Percentiles rank a stretch among this genome's conserved stretches.
phyloP scores from a whole-genome alignment of 2,329 filamentous ascomycete species.

The Fusarium paranaense region DNA sequence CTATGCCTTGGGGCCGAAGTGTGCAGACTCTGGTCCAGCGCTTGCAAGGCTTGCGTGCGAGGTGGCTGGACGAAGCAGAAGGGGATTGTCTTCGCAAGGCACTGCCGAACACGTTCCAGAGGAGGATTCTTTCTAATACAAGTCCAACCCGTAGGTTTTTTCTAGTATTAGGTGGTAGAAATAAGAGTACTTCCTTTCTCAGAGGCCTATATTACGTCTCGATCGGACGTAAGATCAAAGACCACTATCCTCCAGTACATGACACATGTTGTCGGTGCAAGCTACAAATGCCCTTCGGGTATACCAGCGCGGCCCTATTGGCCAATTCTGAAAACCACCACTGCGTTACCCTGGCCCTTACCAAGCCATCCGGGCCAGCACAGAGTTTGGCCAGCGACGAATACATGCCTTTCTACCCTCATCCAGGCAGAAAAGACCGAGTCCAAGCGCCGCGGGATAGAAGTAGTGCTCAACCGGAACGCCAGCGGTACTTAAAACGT shows the following conservation, averaged over 20 bases:
- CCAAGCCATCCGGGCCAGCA: neutral
- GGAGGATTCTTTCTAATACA: too few relatives aligned
- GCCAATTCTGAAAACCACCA: neutral
- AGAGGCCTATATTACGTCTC: neutral
- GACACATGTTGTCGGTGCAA: neutral
- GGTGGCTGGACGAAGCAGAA: too few relatives aligned
- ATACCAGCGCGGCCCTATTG: neutral
- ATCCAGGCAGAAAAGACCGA: neutral
- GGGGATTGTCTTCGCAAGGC: too few relatives aligned
- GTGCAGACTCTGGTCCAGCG: too few relatives aligned
- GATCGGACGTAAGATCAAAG: too few relatives aligned
- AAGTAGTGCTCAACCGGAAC: neutral
- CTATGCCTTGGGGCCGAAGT: too few relatives aligned
- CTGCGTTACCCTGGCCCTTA: neutral
- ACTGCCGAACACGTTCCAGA: neutral
- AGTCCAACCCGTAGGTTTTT: too few relatives aligned
- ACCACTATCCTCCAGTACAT: too few relatives aligned
- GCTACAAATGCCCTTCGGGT: neutral
- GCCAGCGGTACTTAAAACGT: neutral
- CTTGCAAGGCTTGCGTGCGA: too few relatives aligned
- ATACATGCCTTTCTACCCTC: neutral
- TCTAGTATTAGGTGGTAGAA: neutral
- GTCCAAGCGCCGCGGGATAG: neutral
- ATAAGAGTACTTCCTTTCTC: neutral
- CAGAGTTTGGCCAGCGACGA: neutral